A percentile compares a stretch with the other conserved stretches of the same genome.
Evolutionary conservation across 108 stramenopile genomes (phyloP).

Genomic region (Epithemia pelagica): DNA sequence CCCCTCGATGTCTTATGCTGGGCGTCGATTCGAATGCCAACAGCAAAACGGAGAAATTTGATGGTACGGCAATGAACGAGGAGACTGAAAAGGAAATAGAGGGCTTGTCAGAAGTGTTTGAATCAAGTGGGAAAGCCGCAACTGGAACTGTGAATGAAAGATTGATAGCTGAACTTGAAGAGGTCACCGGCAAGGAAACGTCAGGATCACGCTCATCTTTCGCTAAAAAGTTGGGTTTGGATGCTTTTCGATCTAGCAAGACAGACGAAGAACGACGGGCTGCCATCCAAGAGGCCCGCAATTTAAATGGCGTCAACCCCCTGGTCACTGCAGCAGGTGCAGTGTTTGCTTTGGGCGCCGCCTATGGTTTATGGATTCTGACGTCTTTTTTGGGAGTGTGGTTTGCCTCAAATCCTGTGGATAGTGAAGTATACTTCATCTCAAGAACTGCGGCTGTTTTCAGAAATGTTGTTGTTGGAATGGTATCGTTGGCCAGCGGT

Average conservation of each 20-base stretch:
- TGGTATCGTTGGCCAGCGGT: slow-evolving; percentile 62
- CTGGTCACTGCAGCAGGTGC: slow-evolving; percentile 52
- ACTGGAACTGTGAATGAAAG: slow-evolving; percentile 76
- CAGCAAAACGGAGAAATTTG: background rate
- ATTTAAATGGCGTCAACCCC: slow-evolving; percentile 83
- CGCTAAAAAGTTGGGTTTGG: slow-evolving; percentile 8
- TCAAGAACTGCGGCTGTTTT: slow-evolving; percentile 45
- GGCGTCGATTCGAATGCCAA: background rate
- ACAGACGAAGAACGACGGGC: slow-evolving; percentile 55
- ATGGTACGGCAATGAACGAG: background rate
- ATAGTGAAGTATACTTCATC: slow-evolving; percentile 58
- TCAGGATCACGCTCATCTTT: slow-evolving; percentile 25
- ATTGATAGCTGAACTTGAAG: slow-evolving; percentile 62
- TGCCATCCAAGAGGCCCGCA: slow-evolving; percentile 56
- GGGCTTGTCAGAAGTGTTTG: background rate
- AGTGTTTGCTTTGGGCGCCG: slow-evolving; percentile 56
- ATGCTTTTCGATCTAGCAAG: slow-evolving; percentile 41
- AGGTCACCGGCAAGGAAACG: slow-evolving; percentile 48
- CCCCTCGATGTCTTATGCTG: too few species aligned
- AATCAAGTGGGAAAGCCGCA: slow-evolving; percentile 18
- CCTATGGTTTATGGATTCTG: slow-evolving; percentile 49
- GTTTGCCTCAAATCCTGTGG: slow-evolving; percentile 59
- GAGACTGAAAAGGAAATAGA: background rate
- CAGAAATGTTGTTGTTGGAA: slow-evolving; percentile 71
- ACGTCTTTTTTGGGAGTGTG: slow-evolving; percentile 46